Evolutionary conservation across 2,329 filamentous ascomycete genomes (phyloP).

Genomic region (Drechslerella coelobrocha): DNA sequence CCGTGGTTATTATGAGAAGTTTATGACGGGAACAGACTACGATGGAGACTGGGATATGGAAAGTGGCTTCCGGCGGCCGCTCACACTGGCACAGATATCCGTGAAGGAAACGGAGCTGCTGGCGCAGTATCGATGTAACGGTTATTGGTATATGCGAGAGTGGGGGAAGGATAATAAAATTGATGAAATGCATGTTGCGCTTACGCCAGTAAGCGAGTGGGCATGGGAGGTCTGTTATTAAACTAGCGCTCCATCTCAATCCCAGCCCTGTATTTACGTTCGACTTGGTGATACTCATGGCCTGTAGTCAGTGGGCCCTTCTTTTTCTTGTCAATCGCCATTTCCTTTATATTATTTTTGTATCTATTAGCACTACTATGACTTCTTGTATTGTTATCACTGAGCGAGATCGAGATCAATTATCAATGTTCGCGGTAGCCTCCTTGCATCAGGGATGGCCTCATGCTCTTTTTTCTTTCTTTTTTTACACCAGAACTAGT

Average conservation of each 20-base stretch:
- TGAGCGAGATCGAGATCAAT: too few species aligned
- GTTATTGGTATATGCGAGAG: slow-evolving; percentile 42
- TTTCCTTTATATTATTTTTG: too few species aligned
- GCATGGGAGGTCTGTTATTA: slow-evolving; percentile 41
- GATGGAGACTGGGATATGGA: slow-evolving; percentile 49
- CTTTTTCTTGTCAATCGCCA: too few species aligned
- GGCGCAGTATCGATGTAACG: slow-evolving; percentile 22
- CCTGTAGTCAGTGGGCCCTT: too few species aligned
- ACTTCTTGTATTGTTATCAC: too few species aligned
- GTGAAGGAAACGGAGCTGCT: slow-evolving; percentile 23
- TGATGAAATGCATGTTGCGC: slow-evolving; percentile 23
- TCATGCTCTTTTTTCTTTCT: too few species aligned
- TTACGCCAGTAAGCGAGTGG: slow-evolving; percentile 43
- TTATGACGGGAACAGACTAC: slow-evolving; percentile 17
- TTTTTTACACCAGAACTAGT: too few species aligned
- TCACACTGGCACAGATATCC: slow-evolving; percentile 24
- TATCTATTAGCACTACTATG: too few species aligned
- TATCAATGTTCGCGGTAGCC: too few species aligned
- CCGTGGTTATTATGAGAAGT: slow-evolving; percentile 3
- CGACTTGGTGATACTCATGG: too few species aligned
- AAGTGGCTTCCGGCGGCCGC: slow-evolving; percentile 24
- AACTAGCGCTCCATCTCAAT: background rate
- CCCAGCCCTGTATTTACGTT: too few species aligned
- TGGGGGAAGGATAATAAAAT: slow-evolving; percentile 23
- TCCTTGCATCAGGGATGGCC: too few species aligned